Base-by-base conservation (phyloP, 306 rosid species). In the Carpinus fangiana region DNA sequence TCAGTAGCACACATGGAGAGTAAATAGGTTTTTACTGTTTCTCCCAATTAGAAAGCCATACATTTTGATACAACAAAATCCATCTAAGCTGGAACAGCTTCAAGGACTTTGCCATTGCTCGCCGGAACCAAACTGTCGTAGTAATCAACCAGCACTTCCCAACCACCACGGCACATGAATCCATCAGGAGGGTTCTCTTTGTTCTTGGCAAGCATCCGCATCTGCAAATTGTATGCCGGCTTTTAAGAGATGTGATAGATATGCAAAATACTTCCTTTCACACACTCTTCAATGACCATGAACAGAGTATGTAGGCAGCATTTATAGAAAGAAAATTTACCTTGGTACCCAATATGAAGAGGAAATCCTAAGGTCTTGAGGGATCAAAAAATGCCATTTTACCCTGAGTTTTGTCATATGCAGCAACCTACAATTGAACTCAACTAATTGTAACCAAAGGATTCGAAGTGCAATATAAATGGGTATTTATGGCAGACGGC, bases 381-480 rank as follows among this genome's bases (percentile, higher is more conserved):
- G 99, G 96, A 62, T 96, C 99, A 60, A 96, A 96, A 88, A 96
- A 96, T 34, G 97, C 99, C 99, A 96, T 96, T 81, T 87, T 91
- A 3, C 99, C 99, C 81, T 84, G 92, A 78, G 90, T 90, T 88
- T 90, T 96, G 80, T 96, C 98, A 84, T 96, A 96, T 7, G 99
- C 99, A 80, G 99, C 99, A 83, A 96, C 98, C 99, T 96, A 85
- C 55, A 81, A 64, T n/a, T 16, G 73, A 61, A 77, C 54, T 12
- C 78, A 53, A 64, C 76, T 38, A 47, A 77, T 61, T 26, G 84
- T 82, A 17, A 87, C 0, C 0, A 65, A 56, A 26, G 12, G 10
- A 66, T 69, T 72, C 66, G 47, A 70, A 72, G 45, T 73, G 66
- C 71, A 66, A 26, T 10, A 61, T 21, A 11, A 78, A 20, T 53